Evolutionary conservation across 202 grass and related monocot species (phyloP).

Genomic region (Elaeis oleifera): DNA sequence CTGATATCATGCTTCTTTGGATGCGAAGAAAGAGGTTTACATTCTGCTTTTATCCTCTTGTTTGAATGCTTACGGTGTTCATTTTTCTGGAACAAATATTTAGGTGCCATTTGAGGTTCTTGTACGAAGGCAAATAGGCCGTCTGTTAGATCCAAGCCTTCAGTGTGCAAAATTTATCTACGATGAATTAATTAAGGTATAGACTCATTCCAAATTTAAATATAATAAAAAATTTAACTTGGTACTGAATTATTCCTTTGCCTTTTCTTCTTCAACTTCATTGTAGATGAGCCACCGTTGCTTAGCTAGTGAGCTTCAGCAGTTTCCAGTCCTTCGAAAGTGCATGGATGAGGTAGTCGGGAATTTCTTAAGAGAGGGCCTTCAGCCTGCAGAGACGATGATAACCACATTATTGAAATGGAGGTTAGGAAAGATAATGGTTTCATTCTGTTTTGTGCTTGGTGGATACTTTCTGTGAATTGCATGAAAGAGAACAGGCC

Average conservation of each 20-base stretch:
- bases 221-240: no score
- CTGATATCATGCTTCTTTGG: background rate
- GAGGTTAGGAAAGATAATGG: constrained; percentile 43
- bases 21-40: background rate
- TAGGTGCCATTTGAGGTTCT: constrained; percentile 96
- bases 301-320: constrained; percentile 71
- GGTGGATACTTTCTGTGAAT: background rate
- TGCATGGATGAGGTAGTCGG: constrained; percentile 97
- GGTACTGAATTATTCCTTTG: no score
- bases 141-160: constrained; percentile 85
- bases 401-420: constrained; percentile 95
- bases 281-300: constrained; percentile 44
- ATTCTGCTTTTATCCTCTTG: background rate
- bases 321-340: constrained; percentile 78
- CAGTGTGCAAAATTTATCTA: constrained; percentile 98
- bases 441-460: constrained; percentile 16
- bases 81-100: constrained; percentile 14
- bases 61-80: constrained; percentile 4
- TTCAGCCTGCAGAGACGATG: constrained; percentile 94
- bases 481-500: background rate
- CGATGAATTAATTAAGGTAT: constrained; percentile 87
- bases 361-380: constrained; percentile 83
- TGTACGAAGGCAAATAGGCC: constrained; percentile 86
- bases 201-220: no score
- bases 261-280: background rate